These are phyloP conservation scores for Metschnikowia koreensis DNA, from an alignment of 805 yeast species.

Conservation along the genomic window DNA sequence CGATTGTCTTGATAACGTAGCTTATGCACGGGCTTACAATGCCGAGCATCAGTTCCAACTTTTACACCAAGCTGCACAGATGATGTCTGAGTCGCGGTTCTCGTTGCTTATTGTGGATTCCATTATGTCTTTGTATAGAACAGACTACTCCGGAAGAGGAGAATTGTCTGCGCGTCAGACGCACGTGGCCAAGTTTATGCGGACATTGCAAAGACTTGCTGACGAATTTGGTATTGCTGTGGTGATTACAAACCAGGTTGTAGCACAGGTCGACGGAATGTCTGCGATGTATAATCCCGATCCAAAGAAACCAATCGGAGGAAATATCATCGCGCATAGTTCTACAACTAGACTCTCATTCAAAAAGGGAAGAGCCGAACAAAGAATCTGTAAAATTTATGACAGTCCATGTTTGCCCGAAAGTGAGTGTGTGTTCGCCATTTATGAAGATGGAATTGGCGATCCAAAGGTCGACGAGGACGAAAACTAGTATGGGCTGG, in stretches of 20 bases:
- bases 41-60: constrained; percentile 93
- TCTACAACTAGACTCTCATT: constrained; percentile 91
- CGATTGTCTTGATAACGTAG: constrained; percentile 94
- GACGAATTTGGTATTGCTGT: constrained; percentile 98
- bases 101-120: constrained; percentile 92
- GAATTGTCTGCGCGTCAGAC: constrained; percentile 92
- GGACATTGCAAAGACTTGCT: constrained; percentile 87
- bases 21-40: constrained; percentile 95
- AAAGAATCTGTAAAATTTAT: constrained; percentile 89
- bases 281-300: constrained; percentile 83
- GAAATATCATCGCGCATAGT: constrained; percentile 95
- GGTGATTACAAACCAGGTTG: constrained; percentile 89
- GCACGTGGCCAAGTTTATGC: constrained; percentile 90
- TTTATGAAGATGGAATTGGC: constrained; percentile 94
- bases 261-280: constrained; percentile 96
- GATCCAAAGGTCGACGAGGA: constrained; percentile 86
- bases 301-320: constrained; percentile 98
- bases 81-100: constrained; percentile 95
- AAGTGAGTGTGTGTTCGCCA: constrained; percentile 91
- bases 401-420: constrained; percentile 98
- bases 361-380: constrained; percentile 88
- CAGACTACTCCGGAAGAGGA: constrained; percentile 94
- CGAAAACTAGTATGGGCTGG: neutral
- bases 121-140: constrained; percentile 92
- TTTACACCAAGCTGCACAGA: constrained; percentile 83